Base-by-base conservation (phyloP, 2,329 filamentous ascomycete species). In the Rutstroemia sydowiana region DNA sequence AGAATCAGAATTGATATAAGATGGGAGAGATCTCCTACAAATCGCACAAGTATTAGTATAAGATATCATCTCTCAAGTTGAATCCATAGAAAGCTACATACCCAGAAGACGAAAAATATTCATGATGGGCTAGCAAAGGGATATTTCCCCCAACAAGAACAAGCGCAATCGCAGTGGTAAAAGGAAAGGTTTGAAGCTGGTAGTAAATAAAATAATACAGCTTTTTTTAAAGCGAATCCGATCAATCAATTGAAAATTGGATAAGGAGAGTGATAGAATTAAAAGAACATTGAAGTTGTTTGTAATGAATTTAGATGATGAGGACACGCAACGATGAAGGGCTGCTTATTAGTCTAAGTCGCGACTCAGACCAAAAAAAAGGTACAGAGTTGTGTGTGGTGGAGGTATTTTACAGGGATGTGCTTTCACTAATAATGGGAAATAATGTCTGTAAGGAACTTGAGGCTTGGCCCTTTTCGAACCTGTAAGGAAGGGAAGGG, bases 11-110 rank as follows among this genome's bases (percentile, higher is more conserved):
- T 95, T 49, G 92, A 97, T 58, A 86, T 77, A 64, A 98, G 75
- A 77, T 98, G 93, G 76, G 90, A 96, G 69, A 98, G 81, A 77
- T 98, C 93, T 74, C 84, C 91, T 95, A 61, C n/a, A 52, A 37
- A 28, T 21, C 37, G 46, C 36, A 42, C 20, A 32, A 28, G 20
- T 20, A 53, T 52, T 56, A 55, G 49, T 23, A 30, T n/a, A 30
- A 46, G 21, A 32, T 21, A 41, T 37, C 32, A n/a, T n/a, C 21
- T 30, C 40, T 30, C 36, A 32, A 42, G 14, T 47, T 7, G 13
- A 41, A 13, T 9, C 20, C 20, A 20, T 18, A 16, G 45, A 53
- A 40, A 18, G 52, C 18, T 40, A 30, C 53, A 42, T 72, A 86
- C 83, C 83, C 66, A 81, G 66, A 64, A 87, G 71, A 65, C 83